A percentile compares a stretch with the other conserved stretches of the same genome.
These are phyloP conservation scores for Cladosporium sp. DNA, from an alignment of 2,329 filamentous ascomycete species.

Conservation along the genomic window DNA sequence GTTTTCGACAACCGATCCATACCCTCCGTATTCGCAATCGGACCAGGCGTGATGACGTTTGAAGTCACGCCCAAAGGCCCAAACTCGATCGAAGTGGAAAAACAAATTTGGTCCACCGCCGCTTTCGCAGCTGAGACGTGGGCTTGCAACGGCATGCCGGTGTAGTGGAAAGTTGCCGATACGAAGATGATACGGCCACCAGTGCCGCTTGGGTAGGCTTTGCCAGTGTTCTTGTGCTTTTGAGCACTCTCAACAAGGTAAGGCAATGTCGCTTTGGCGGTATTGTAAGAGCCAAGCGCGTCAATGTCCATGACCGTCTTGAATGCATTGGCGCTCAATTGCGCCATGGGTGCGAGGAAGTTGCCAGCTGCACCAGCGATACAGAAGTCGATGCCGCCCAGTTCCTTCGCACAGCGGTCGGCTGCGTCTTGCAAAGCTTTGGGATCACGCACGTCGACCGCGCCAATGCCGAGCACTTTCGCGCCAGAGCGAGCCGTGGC, in stretches of 20 bases:
- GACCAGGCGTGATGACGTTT: slow-evolving; percentile 85
- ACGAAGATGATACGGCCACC: slow-evolving; percentile 86
- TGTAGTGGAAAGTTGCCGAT: slow-evolving; percentile 87
- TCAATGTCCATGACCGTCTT: slow-evolving; percentile 96
- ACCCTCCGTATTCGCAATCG: slow-evolving; percentile 75
- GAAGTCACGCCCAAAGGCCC: slow-evolving; percentile 81
- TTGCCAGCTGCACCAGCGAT: slow-evolving; percentile 96
- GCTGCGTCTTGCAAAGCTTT: slow-evolving; percentile 69
- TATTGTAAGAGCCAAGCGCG: slow-evolving; percentile 89
- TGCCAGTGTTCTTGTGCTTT: slow-evolving; percentile 58
- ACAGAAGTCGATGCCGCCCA: slow-evolving; percentile 86
- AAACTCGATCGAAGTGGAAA: slow-evolving; percentile 79
- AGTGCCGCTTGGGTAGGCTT: slow-evolving; percentile 45
- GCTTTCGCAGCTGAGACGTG: slow-evolving; percentile 93
- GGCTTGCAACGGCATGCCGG: slow-evolving; percentile 76
- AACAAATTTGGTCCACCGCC: slow-evolving; percentile 78
- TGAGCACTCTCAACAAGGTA: slow-evolving; percentile 72
- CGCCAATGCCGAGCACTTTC: slow-evolving; percentile 81
- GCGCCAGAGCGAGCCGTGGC: slow-evolving; percentile 72
- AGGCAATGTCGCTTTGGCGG: slow-evolving; percentile 83
- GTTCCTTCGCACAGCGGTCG: slow-evolving; percentile 72
- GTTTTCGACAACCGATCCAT: slow-evolving; percentile 41
- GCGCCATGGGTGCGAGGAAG: slow-evolving; percentile 81
- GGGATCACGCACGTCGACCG: slow-evolving; percentile 62
- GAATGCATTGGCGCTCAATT: slow-evolving; percentile 84